Evolutionary conservation across 73 alveolate species (phyloP).

Genomic region (Tetrahymena thermophila): DNA sequence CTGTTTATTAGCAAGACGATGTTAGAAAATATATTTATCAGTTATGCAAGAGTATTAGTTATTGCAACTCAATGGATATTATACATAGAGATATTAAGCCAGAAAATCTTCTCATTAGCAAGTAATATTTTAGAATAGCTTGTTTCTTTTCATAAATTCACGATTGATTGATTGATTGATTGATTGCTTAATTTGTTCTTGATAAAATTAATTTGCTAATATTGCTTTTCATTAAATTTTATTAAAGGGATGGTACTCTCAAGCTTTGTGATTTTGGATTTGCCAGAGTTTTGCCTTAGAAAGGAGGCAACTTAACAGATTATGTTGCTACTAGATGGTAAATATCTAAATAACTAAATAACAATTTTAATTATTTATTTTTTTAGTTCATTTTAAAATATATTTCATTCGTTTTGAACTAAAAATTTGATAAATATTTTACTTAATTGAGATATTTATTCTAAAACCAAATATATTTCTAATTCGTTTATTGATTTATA

Average conservation of each 20-base stretch:
- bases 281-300: slow-evolving; percentile 36
- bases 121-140: not conserved
- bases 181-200: too few species aligned
- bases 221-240: not conserved
- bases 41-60: slow-evolving; percentile 61
- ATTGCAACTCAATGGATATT: slow-evolving; percentile 59
- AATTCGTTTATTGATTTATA: not conserved
- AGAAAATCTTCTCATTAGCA: slow-evolving; percentile 48
- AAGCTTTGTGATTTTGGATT: slow-evolving; percentile 60
- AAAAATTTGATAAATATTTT: too few species aligned
- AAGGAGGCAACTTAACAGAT: slow-evolving; percentile 34
- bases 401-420: too few species aligned
- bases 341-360: not conserved
- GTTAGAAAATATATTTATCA: slow-evolving; percentile 66
- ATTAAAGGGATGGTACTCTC: slow-evolving; percentile 6
- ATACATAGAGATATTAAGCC: slow-evolving; percentile 87
- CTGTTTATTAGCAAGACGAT: slow-evolving; percentile 46
- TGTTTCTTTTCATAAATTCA: too few species aligned
- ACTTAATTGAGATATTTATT: too few species aligned
- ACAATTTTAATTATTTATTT: not conserved
- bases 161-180: too few species aligned
- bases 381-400: not conserved
- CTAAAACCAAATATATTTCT: too few species aligned
- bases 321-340: slow-evolving; percentile 51
- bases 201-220: not conserved